Conservation (phyloP, 23 red algal species). For the Gracilaria caudata region DNA sequence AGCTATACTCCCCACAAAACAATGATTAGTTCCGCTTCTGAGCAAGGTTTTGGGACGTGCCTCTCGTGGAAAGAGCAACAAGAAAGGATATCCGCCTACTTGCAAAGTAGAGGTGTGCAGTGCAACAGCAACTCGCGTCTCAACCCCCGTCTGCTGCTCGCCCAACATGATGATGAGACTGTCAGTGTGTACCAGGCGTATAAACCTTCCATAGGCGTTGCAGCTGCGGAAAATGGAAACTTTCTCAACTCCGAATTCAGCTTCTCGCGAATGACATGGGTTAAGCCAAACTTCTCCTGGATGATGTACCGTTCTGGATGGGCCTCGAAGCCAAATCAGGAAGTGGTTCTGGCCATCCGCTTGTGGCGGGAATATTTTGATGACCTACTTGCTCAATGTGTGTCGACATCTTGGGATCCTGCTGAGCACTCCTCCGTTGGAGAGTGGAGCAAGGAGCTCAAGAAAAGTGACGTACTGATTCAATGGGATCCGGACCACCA, state of each 20-base stretch:
- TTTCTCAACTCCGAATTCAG: slow-evolving; percentile 34
- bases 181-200: slow-evolving; percentile 57
- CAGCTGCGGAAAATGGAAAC: neutral
- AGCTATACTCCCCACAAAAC: neutral
- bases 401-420: neutral
- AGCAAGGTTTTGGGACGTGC: neutral
- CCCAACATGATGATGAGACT: slow-evolving; percentile 10
- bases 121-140: neutral
- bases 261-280: slow-evolving; percentile 45
- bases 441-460: slow-evolving; percentile 22
- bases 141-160: slow-evolving; percentile 17
- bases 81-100: neutral
- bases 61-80: slow-evolving; percentile 15
- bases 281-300: slow-evolving; percentile 52
- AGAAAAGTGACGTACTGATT: slow-evolving; percentile 18
- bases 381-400: slow-evolving; percentile 9
- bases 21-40: neutral
- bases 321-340: slow-evolving; percentile 34
- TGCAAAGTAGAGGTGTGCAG: neutral
- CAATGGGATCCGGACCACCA: slow-evolving; percentile 60
- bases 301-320: slow-evolving; percentile 55
- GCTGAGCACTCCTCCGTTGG: neutral
- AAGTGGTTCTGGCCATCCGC: slow-evolving; percentile 26
- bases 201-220: slow-evolving; percentile 14
- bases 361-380: slow-evolving; percentile 37